Evolutionary conservation across 306 rosid genomes (phyloP).

Genomic region (Glycine tomentella): DNA sequence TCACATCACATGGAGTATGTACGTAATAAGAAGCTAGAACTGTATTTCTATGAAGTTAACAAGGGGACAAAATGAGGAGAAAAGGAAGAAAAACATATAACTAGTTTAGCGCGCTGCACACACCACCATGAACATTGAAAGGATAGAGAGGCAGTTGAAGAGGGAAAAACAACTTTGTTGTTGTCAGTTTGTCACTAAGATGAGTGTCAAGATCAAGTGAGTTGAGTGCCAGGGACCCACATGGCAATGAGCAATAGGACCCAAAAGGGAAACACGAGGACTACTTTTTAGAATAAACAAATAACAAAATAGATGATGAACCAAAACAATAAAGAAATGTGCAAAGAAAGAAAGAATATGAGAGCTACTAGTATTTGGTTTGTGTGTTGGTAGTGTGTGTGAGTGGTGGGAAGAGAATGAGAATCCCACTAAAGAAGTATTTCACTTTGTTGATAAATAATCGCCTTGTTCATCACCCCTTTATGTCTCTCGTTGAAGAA

Average conservation of each 20-base stretch:
- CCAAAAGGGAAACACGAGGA: constrained; percentile 37
- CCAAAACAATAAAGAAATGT: constrained; percentile 12
- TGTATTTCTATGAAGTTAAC: neutral
- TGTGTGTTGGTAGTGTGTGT: too few species aligned
- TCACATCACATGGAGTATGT: neutral
- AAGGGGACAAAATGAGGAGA: neutral
- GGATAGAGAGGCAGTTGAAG: constrained; percentile 37
- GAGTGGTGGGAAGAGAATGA: constrained; percentile 66
- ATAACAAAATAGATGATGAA: neutral
- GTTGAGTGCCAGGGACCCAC: constrained; percentile 69
- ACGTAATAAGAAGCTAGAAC: constrained; percentile 20
- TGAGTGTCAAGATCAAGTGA: constrained; percentile 54
- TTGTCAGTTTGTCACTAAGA: too few species aligned
- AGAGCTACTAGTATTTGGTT: constrained; percentile 43
- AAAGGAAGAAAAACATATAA: constrained; percentile 24
- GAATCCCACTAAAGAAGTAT: constrained; percentile 70
- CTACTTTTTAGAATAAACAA: neutral
- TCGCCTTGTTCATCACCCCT: constrained; percentile 35
- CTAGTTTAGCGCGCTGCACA: constrained; percentile 44
- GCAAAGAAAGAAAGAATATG: constrained; percentile 51
- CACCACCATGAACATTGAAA: constrained; percentile 41
- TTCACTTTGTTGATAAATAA: neutral
- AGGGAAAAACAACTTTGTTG: constrained; percentile 34
- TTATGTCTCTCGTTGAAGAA: constrained; percentile 1
- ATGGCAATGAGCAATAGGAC: constrained; percentile 40